Base-by-base conservation (phyloP, 1,139 yeast genomes). In the Zygosaccharomyces sapae region DNA sequence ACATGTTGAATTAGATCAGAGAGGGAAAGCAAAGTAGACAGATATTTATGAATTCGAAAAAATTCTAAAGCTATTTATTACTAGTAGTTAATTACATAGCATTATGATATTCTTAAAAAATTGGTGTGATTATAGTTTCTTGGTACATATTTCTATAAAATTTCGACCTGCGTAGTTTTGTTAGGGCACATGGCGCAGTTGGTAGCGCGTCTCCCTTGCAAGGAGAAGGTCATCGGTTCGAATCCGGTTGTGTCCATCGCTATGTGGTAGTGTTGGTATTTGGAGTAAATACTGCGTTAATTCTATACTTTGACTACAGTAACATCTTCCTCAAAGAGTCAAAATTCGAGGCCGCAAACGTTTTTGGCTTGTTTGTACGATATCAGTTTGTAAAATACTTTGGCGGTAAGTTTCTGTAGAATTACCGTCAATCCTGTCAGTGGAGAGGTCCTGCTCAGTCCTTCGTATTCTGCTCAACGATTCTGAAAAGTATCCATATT, bases 161-260 rank as follows among this genome's bases (percentile, higher is more conserved):
- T 3, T 4, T 2, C 22, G 5, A 20, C 5, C 5, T 1, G 5
- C 22, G 22, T 3, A 4, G 5, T 20, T 22, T 22, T 22, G 25
- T 22, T 20, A 19, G 63, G 63, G 63, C 63, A 55, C 55, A 53
- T 59, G 61, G 63, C 63, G 61, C 63, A 58, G 63, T 58, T 58
- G 63, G 63, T 58, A 58, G 63, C 63, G 63, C 63, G 63, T 61
- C 54, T 56, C 62, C 63, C 61, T 59, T 59, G 63, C 63, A 59
- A 56, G 63, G 61, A 57, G 55, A 62, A 59, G 63, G 63, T 58
- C 63, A 57, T 53, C 61, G 62, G 63, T 59, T 59, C 63, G 62
- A 59, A 50, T 58, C 63, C 63, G 61, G 62, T 58, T 53, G 55
- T 56, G 63, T 59, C 63, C 63, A 59, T 41, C 43, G 20, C 20